Base-by-base conservation (phyloP, 306 rosid genomes). In the Fragaria ananassa region DNA sequence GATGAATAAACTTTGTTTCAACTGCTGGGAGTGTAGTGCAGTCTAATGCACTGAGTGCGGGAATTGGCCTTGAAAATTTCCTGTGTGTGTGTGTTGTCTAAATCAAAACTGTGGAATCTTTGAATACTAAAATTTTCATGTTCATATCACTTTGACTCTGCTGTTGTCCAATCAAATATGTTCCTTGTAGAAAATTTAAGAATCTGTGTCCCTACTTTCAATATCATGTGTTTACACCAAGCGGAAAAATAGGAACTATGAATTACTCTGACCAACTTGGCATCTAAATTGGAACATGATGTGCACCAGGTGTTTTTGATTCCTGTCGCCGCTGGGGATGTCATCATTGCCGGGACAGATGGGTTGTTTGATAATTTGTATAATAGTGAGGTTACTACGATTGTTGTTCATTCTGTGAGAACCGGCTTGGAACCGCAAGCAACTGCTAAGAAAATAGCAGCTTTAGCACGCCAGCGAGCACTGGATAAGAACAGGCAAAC, bases 311-410 rank as follows among this genome's bases (percentile, higher is more conserved):
- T 91, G 68, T 88, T 83, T 82, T 72, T 83, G 27, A 35, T 92
- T 76, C 88, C 97, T 41, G 93, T 88, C 71, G 68, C 70, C 8
- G 67, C 85, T 0, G 99, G 97, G 64, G 97, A 96, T 77, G 87
- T 96, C 7, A 50, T 96, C 17, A 75, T 96, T 23, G 93, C 97
- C 54, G 99, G 97, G 78, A 91, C 96, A 4, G 99, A 92, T 80
- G 99, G 98, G 17, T 85, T 96, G 78, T 92, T 92, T 72, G 97
- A 96, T 92, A 92, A 92, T 73, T 81, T 96, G 83, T 89, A 88
- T 83, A 76, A 83, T 29, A 87, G 80, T 61, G 98, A 91, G 84
- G 71, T 96, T 27, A 82, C 84, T 44, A 85, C 87, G 23, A 79
- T 89, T 75, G 98, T 92, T 60, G 86, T 86, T 31, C 76, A 88